Base-by-base conservation (phyloP, 75 land plant genomes). In the Selaginella moellendorffii region DNA sequence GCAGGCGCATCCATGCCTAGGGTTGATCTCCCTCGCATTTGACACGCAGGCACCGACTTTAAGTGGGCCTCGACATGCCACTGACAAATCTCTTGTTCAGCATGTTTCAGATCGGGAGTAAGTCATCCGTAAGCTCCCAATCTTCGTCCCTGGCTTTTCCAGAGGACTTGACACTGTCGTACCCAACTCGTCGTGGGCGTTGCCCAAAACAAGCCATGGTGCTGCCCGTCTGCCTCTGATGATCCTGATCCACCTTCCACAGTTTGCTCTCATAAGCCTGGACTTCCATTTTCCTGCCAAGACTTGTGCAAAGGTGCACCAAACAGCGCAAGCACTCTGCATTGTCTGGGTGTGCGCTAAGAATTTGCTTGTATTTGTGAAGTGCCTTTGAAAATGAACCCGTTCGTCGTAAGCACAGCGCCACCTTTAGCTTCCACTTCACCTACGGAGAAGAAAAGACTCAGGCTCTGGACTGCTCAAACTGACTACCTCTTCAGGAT, bases 341-440 rank as follows among this genome's bases (percentile, higher is more conserved):
- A 46, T 75, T 75, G n/a, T 70, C 64, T 21, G 77, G 77, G 53
- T 75, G 64, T 14, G 59, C 46, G 1, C 27, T 27, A 5, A 75
- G 59, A 2, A 75, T 75, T 46, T 59, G 52, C 62, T 70, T 75
- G 64, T 75, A 72, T 42, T 75, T 75, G 19, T 68, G 68, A 27
- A 75, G 59, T 22, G 77, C 77, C 27, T 24, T 27, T 12, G 68
- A 31, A 63, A 69, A 75, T 19, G 68, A 52, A 10, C 77, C 77
- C 25, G 64, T 70, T 51, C 68, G 46, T 36, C 77, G 28, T 23
- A 64, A 66, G 54, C 77, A 75, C 12, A 72, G 69, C 0, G 77
- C 77, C 1, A 61, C 67, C 73, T 69, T 75, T 51, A 75, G 52
- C 28, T 62, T 72, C 77, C 77, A 75, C 31, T 75, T 70, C n/a